Base-by-base conservation (phyloP, 73 alveolate species). In the Symbiodinium pilosum region DNA sequence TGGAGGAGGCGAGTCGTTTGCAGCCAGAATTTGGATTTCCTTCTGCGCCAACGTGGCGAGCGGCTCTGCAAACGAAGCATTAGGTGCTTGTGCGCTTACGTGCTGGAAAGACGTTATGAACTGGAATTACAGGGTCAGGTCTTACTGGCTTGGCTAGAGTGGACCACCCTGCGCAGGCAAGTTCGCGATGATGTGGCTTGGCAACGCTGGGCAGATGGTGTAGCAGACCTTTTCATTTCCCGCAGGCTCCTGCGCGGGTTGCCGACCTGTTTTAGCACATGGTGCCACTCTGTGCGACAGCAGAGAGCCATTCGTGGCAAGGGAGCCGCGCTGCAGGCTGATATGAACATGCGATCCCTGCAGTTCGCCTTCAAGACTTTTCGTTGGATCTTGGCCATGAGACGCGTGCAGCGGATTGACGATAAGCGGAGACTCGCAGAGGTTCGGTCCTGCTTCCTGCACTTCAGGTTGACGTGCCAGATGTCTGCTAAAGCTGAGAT, bases 161-260 rank as follows among this genome's bases (percentile, higher is more conserved):
- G 97, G 97, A 77, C 97, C 28, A 77, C 97, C 30, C 26, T 91
- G 87, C 59, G 97, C 21, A 41, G 87, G 40, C 97, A 91, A 47
- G 97, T 71, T 3, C 44, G 97, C n/a, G 97, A 91, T 69, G 97
- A 91, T 16, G 97, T 69, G 12, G 97, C 97, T 2, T 91, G 97
- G 97, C 97, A 91, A 36, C 88, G 97, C 5, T 91, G 97, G 97
- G 97, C 97, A 28, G 97, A 91, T 26, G 97, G 97, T 30, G 84
- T 91, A 14, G 97, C 84, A 30, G 97, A 91, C 47, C 75, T 91
- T 11, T 68, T 91, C 41, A 91, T 24, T 88, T 73, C 97, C 7
- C 71, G 97, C 39, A 40, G 97, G 36, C 39, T 91, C 54, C 97
- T 91, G 77, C 88, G 77, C 42, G 88, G 77, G 36, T 77, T 91